phyloP scores from a whole-genome alignment of 805 yeast species.

The Candida sonorensis region DNA sequence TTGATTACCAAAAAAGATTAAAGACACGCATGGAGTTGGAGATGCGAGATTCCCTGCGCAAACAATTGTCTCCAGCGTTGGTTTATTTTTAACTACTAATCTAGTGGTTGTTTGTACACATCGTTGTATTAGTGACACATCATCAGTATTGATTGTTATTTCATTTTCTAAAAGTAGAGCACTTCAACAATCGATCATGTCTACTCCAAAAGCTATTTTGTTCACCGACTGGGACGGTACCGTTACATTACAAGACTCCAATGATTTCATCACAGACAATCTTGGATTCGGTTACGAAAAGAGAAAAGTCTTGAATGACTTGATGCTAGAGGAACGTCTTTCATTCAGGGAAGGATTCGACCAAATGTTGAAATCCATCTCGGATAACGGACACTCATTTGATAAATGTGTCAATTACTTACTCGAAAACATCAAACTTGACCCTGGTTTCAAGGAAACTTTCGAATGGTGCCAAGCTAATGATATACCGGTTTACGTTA shows the following conservation, averaged over 20 bases:
- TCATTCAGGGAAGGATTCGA: conserved; percentile 78
- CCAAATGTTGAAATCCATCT: conserved; percentile 77
- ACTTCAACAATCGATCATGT: no score
- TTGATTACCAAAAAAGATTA: no score
- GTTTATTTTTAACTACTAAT: no score
- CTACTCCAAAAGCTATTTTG: conserved; percentile 53
- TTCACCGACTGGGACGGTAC: conserved; percentile 99
- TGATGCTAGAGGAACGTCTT: conserved; percentile 60
- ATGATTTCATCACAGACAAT: conserved; percentile 84
- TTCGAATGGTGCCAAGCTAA: conserved; percentile 70
- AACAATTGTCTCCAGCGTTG: no score
- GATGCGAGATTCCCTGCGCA: no score
- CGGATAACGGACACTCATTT: conserved; percentile 39
- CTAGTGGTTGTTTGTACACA: no score
- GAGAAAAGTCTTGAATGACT: conserved; percentile 62
- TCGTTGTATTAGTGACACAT: no score
- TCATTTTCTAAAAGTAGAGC: no score
- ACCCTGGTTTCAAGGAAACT: conserved; percentile 83
- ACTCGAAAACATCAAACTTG: conserved; percentile 62
- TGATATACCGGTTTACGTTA: conserved; percentile 77
- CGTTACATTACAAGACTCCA: conserved; percentile 90
- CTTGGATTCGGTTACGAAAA: conserved; percentile 75
- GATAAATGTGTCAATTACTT: conserved; percentile 73
- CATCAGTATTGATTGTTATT: no score
- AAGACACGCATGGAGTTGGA: no score